phyloP scores from a whole-genome alignment of 495 filamentous ascomycete species.

The Annulohypoxylon maeteangense region DNA sequence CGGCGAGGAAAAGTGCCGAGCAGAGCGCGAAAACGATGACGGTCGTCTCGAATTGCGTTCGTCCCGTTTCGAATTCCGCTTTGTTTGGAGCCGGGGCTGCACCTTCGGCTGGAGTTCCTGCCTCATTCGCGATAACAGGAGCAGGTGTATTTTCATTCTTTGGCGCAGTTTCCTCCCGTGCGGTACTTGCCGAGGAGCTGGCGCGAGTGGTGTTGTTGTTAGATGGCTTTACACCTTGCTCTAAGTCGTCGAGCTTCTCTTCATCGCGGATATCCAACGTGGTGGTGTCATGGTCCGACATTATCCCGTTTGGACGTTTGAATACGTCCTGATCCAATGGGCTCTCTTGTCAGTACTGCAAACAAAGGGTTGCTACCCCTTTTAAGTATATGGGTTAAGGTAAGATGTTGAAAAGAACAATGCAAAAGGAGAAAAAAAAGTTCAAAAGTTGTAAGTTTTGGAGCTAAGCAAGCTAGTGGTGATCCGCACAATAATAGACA shows the following conservation, averaged over 20 bases:
- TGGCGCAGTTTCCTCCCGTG: constrained; percentile 16
- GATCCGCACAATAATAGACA: constrained; percentile 18
- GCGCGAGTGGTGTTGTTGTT: constrained; percentile 12
- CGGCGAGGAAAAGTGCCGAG: constrained; percentile 64
- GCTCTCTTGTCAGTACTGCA: constrained; percentile 4
- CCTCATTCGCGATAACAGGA: background rate
- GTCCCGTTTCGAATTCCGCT: constrained; percentile 46
- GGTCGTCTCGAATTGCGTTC: constrained; percentile 50
- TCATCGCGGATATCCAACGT: constrained; percentile 38
- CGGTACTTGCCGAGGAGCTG: constrained; percentile 34
- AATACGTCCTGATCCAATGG: background rate
- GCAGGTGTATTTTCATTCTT: background rate
- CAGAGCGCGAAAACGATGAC: constrained; percentile 58
- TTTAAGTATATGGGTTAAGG: background rate
- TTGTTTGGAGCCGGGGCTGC: constrained; percentile 11
- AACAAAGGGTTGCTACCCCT: constrained; percentile 8
- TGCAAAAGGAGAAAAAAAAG: constrained; percentile 12
- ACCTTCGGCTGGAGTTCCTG: background rate
- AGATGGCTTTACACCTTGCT: constrained; percentile 20
- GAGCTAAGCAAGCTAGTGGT: constrained; percentile 21
- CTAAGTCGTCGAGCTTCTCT: constrained; percentile 38
- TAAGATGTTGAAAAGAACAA: background rate
- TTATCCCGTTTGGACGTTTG: background rate
- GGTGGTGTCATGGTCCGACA: constrained; percentile 34
- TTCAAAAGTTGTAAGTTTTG: background rate